Evolutionary conservation across 164 flowering plant genomes (phyloP), one percentile per base, ranked within the genome.

Genomic region (Aristolochia contorta): DNA sequence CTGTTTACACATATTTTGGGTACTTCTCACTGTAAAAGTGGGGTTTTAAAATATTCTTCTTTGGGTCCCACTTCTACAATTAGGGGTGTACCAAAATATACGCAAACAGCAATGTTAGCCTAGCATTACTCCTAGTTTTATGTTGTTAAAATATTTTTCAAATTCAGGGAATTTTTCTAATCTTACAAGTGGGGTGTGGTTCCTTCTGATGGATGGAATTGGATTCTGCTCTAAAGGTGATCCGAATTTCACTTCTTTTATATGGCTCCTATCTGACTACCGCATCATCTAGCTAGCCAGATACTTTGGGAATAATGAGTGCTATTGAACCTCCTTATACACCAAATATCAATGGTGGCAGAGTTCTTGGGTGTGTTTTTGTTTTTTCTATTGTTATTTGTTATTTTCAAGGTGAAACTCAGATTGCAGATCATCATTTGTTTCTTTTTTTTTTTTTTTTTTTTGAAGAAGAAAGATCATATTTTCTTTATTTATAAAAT

Each of bases 301-400:
- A n/a, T n/a, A 88, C 91, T 89, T 93, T 68, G 99, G 99, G 54
- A 93, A 93, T 70, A 93, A 93, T 68, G 97, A 90, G 65, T 93
- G 99, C n/a, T 65, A 90, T 93, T 76, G 99, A 93, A 72, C 99
- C 97, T 56, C n/a, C n/a, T n/a, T 93, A 93, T 64, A 93, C 99
- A 60, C 91, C 97, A 60, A 93, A 93, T 57, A 90, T 93, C 62
- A n/a, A n/a, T n/a, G n/a, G n/a, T n/a, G n/a, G n/a, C n/a, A n/a
- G n/a, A n/a, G 99, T 93, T 62, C 65, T 91, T 58, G 91, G 98
- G 96, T 93, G 64, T 70, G 66, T 12, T 24, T 63, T 41, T 51
- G 13, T 16, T 49, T 57, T 43, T 45, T 25, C n/a, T n/a, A n/a
- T n/a, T n/a, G n/a, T n/a, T n/a, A n/a, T 63, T 18, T n/a, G n/a